Evolutionary conservation across 306 rosid genomes (phyloP), one percentile per base, ranked within the genome.

Genomic region (Arachis hypogaea): DNA sequence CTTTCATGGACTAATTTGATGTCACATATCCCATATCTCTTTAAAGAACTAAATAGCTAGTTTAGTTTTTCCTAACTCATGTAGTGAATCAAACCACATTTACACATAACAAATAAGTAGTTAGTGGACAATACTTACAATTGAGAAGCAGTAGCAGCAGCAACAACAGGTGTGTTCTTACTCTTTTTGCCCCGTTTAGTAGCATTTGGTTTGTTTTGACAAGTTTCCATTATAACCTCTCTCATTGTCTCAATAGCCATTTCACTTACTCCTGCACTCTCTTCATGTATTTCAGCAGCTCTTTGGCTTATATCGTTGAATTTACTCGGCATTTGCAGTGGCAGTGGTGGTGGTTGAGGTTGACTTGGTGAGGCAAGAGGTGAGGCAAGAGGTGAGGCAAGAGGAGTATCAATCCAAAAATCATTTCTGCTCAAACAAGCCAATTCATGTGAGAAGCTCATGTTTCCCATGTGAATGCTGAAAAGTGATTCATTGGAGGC

Each of bases 401-500:
- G 86, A 7, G 78, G 76, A 41, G 65, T 74, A 41, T 74, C 89
- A 46, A 77, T 4, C 38, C 38, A 33, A 33, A 33, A n/a, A 59
- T 81, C 83, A 56, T 45, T 8, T 22, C 63, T 69, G 44, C 29
- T 22, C 5, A 74, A 69, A 46, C 72, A 59, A 38, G 11, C 11
- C 11, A 85, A 72, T 3, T 95, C 99, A 43, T 38, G 85, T 9
- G 91, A 85, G 85, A 95, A 95, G 71, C 99, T 95, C 85, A 75
- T 83, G 38, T 88, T 94, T 22, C 95, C 99, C 90, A 83, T 81
- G 66, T 92, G 89, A 69, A 95, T 95, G 87, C 98, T 95, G 68
- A 95, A 95, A 40, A 92, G 59, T 1, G 98, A 95, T 51, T 92
- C 99, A 61, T 88, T 92, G 0, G 99, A 94, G 38, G 90, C 82